Evolutionary conservation across 2,329 filamentous ascomycete species (phyloP).

Genomic region (Furcasterigmium sp.): DNA sequence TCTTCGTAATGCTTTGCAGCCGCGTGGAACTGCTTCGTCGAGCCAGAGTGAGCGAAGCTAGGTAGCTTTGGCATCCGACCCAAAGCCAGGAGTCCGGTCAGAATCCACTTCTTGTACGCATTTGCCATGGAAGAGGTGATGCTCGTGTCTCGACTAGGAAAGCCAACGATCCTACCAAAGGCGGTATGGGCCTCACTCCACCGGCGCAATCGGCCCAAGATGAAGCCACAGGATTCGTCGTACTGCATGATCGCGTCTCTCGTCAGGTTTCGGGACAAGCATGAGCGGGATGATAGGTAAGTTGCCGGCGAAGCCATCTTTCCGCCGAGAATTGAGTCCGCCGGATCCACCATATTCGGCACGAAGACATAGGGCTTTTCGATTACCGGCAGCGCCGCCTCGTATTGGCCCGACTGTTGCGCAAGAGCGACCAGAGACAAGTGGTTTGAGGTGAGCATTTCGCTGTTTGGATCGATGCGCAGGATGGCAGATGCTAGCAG

Average conservation of each 20-base stretch:
- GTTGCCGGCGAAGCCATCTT: slow-evolving; percentile 35
- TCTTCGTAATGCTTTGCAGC: slow-evolving; percentile 66
- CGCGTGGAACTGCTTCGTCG: slow-evolving; percentile 50
- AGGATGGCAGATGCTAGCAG: slow-evolving; percentile 49
- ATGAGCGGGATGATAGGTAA: slow-evolving; percentile 56
- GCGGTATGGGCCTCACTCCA: slow-evolving; percentile 60
- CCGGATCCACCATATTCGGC: slow-evolving; percentile 38
- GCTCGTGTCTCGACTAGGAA: slow-evolving; percentile 57
- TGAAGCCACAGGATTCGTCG: slow-evolving; percentile 58
- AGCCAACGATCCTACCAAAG: slow-evolving; percentile 60
- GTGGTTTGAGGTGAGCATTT: slow-evolving; percentile 62
- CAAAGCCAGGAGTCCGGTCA: slow-evolving; percentile 67
- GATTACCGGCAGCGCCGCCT: slow-evolving; percentile 54
- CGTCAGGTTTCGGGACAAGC: slow-evolving; percentile 51
- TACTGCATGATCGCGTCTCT: slow-evolving; percentile 58
- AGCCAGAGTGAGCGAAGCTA: slow-evolving; percentile 44
- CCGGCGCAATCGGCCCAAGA: slow-evolving; percentile 54
- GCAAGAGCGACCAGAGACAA: slow-evolving; percentile 53
- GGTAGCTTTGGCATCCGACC: slow-evolving; percentile 56
- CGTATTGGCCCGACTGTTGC: slow-evolving; percentile 46
- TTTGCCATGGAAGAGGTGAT: slow-evolving; percentile 78
- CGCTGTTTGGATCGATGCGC: slow-evolving; percentile 60
- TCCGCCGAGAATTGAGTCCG: slow-evolving; percentile 39
- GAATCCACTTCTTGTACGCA: slow-evolving; percentile 86
- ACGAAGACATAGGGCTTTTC: slow-evolving; percentile 63